Conservation (phyloP, 805 yeast species). For the Suhomyces vadensis region DNA sequence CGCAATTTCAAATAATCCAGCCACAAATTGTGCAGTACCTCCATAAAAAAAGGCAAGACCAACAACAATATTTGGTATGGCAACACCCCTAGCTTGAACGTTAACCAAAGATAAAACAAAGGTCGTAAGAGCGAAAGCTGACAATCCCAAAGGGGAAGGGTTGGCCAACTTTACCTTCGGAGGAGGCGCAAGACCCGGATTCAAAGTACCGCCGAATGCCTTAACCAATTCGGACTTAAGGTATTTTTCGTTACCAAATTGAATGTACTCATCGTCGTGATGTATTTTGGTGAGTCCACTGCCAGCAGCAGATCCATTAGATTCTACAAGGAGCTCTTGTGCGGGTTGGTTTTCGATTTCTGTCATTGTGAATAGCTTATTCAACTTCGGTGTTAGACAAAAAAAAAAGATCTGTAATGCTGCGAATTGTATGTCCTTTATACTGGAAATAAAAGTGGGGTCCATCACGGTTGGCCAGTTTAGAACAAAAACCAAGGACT, state of each 20-base stretch:
- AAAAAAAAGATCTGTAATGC: no score
- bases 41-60: slow-evolving; percentile 72
- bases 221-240: slow-evolving; percentile 55
- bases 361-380: no score
- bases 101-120: slow-evolving; percentile 65
- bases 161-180: slow-evolving; percentile 51
- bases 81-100: slow-evolving; percentile 67
- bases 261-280: slow-evolving; percentile 62
- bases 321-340: slow-evolving; percentile 23
- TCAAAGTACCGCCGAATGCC: slow-evolving; percentile 84
- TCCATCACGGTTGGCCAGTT: background rate
- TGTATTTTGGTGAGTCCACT: slow-evolving; percentile 19
- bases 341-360: slow-evolving; percentile 37
- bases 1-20: slow-evolving; percentile 78
- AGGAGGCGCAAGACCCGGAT: slow-evolving; percentile 58
- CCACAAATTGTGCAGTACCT: slow-evolving; percentile 67
- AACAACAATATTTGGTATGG: slow-evolving; percentile 59
- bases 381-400: no score
- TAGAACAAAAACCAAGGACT: background rate
- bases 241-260: slow-evolving; percentile 71
- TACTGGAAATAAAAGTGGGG: background rate
- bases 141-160: slow-evolving; percentile 75
- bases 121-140: slow-evolving; percentile 69
- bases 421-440: no score
- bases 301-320: slow-evolving; percentile 6